Evolutionary conservation across 495 filamentous ascomycete species (phyloP).

Genomic region (Aspergillus leporis): DNA sequence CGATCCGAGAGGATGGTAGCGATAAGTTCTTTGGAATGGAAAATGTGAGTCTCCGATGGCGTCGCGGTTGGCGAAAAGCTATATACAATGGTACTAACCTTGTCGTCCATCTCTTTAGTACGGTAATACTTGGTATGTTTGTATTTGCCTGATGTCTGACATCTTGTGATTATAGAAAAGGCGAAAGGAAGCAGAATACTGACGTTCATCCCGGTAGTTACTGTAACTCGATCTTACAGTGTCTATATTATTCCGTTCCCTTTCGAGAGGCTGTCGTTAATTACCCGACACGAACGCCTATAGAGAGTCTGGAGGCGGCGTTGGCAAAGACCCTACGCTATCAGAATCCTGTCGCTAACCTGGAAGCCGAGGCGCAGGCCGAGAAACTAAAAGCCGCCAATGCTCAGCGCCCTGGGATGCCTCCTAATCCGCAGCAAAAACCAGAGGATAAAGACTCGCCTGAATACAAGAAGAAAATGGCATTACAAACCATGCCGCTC

Average conservation of each 20-base stretch:
- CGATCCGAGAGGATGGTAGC: slow-evolving; percentile 81
- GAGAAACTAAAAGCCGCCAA: slow-evolving; percentile 45
- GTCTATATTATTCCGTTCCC: slow-evolving; percentile 90
- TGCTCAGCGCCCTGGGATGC: slow-evolving; percentile 44
- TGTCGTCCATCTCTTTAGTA: slow-evolving; percentile 55
- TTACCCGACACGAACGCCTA: slow-evolving; percentile 70
- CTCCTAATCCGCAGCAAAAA: slow-evolving; percentile 62
- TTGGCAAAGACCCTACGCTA: slow-evolving; percentile 47
- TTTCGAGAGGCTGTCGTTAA: slow-evolving; percentile 95
- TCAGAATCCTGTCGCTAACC: slow-evolving; percentile 41
- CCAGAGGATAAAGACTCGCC: slow-evolving; percentile 80
- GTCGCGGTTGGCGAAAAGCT: background rate
- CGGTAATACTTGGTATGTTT: slow-evolving; percentile 89
- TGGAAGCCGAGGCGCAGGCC: slow-evolving; percentile 45
- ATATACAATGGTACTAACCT: slow-evolving; percentile 24
- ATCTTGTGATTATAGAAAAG: background rate
- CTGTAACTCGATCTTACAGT: slow-evolving; percentile 97
- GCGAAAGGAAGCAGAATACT: slow-evolving; percentile 2
- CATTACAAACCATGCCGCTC: slow-evolving; percentile 81
- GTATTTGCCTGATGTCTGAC: background rate
- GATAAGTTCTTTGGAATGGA: slow-evolving; percentile 99
- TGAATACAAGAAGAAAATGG: slow-evolving; percentile 96
- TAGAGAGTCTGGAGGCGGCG: slow-evolving; percentile 52
- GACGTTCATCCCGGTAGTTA: slow-evolving; percentile 60
- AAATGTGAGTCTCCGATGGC: slow-evolving; percentile 66